Conservation (phyloP, 1,139 yeast genomes). For the Protomyces lactucae-debilis region DNA sequence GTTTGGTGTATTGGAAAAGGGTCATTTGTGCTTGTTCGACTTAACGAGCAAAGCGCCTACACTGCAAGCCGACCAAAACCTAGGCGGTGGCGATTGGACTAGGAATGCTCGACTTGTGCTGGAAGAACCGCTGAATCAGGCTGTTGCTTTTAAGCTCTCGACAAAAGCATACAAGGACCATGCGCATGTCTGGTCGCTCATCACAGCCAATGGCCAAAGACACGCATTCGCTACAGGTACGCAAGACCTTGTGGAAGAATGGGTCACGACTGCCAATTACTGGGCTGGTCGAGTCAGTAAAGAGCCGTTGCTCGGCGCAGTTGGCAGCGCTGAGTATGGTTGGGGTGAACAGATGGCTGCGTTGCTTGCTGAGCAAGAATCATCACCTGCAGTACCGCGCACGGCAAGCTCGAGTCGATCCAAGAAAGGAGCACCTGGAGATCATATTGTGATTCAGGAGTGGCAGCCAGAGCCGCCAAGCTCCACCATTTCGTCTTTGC, state of each 20-base stretch:
- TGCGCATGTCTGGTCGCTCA: conserved; percentile 37
- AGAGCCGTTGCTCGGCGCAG: conserved; percentile 59
- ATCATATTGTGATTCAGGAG: conserved; percentile 35
- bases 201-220: conserved; percentile 40
- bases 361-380: background rate
- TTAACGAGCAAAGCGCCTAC: conserved; percentile 33
- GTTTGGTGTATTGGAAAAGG: conserved; percentile 39
- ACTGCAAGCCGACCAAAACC: conserved; percentile 28
- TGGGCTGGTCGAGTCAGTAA: conserved; percentile 87
- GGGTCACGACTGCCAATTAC: conserved; percentile 73
- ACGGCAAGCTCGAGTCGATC: background rate
- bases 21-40: conserved; percentile 38
- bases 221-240: conserved; percentile 52
- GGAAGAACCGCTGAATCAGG: conserved; percentile 38
- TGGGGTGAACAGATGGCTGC: conserved; percentile 48
- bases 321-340: conserved; percentile 75
- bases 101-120: conserved; percentile 39
- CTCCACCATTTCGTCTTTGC: conserved; percentile 34
- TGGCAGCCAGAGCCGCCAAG: conserved; percentile 40
- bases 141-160: conserved; percentile 35
- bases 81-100: conserved; percentile 70
- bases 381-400: background rate
- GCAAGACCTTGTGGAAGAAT: conserved; percentile 62
- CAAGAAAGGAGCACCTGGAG: conserved; percentile 34
- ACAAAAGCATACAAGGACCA: conserved; percentile 33